Evolutionary conservation across 352 stramenopile genomes (phyloP), one percentile per base, ranked within the genome.

Genomic region (Phytopythium boreale): DNA sequence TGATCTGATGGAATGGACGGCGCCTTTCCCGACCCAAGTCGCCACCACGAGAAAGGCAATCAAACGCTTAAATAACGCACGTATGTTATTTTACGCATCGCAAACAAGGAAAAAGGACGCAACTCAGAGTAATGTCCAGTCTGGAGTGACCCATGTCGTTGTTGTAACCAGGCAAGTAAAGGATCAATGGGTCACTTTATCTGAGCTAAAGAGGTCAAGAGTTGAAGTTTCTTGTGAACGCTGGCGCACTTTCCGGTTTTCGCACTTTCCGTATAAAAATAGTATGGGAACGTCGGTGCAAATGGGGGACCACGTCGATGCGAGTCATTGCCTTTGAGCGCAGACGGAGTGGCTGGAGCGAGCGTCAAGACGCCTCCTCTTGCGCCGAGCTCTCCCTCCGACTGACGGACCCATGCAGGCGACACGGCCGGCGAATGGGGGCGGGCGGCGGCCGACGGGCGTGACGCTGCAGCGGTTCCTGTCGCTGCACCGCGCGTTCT

Each of bases 401-500:
- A 50, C 43, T 3, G 20, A 26, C 52, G 27, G 29, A 7, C 2
- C 11, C n/a, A 59, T 59, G 52, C 52, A 59, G 52, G 19, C 31
- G 27, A 29, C 29, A 6, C 51, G 51, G 17, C 27, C 19, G 51
- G 29, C 51, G 27, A 27, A 4, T 20, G 26, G 24, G 2, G 26
- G 24, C 24, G 50, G 24, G 4, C 24, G 51, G 31, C 26, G 52
- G 20, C 19, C 52, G 22, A 74, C 68, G 24, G 27, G 55, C 19
- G 53, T 73, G 57, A 41, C 56, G 55, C 59, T 81, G 31, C 75
- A 71, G 58, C 61, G 61, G n/a, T 76, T 82, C 41, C 56, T 71
- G 8, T 80, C 64, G 10, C 29, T 74, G 10, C 72, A 71, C 0
- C 68, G 61, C 27, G 73, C 73, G 24, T 79, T 72, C 37, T 90